phyloP scores from a whole-genome alignment of 129 eudicot species.

The Artemisia tridentata region DNA sequence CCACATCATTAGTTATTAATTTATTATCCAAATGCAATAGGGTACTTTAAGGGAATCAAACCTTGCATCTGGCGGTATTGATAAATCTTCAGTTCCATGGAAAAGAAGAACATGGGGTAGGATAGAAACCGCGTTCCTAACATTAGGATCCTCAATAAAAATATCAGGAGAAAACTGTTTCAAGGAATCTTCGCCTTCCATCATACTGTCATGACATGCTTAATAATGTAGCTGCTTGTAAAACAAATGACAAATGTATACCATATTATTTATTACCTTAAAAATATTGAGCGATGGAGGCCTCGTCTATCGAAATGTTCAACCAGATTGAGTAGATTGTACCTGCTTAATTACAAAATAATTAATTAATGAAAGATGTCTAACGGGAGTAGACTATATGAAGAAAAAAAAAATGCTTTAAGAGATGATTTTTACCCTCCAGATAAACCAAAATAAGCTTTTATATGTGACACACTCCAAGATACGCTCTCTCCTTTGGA shows the following conservation, averaged over 20 bases:
- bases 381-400: too few species aligned
- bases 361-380: neutral
- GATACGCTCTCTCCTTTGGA: conserved; percentile 58
- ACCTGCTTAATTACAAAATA: conserved; percentile 38
- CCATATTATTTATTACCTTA: conserved; percentile 48
- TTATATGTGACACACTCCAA: conserved; percentile 86
- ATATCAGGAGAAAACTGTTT: conserved; percentile 73
- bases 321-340: conserved; percentile 70
- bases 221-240: too few species aligned
- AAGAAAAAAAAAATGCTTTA: neutral
- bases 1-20: neutral
- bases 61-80: conserved; percentile 86
- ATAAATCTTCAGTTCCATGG: conserved; percentile 90
- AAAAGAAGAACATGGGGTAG: conserved; percentile 83
- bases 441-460: conserved; percentile 95
- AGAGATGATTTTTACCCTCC: conserved; percentile 68
- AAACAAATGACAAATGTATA: too few species aligned
- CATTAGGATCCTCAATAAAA: conserved; percentile 54
- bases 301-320: conserved; percentile 92
- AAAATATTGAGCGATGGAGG: conserved; percentile 81
- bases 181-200: conserved; percentile 89
- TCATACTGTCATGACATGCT: conserved; percentile 51
- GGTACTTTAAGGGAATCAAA: neutral
- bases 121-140: conserved; percentile 37
- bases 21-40: neutral